Conservation (phyloP, 495 filamentous ascomycete species). For the Lentithecium fluviatile region DNA sequence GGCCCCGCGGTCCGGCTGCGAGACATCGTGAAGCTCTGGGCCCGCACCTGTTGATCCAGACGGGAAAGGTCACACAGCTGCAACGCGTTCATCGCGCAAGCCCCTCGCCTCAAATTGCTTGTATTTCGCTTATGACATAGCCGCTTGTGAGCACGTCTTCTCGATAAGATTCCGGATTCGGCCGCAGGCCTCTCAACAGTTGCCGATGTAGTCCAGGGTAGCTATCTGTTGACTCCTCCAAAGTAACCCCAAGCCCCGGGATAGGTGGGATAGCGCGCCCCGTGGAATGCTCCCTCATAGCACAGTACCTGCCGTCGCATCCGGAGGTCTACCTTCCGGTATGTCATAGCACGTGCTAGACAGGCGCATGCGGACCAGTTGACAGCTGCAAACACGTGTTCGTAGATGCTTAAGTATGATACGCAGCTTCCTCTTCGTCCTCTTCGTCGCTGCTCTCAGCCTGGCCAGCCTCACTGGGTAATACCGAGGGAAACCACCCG, state of each 20-base stretch:
- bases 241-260: no score
- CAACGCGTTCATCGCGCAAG: constrained; percentile 16
- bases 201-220: not conserved
- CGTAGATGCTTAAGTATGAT: constrained; percentile 25
- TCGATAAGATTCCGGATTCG: constrained; percentile 29
- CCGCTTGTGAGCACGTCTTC: constrained; percentile 11
- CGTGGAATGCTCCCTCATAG: no score
- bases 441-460: constrained; percentile 30
- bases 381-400: constrained; percentile 9
- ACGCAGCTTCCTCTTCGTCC: constrained; percentile 34
- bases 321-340: constrained; percentile 6
- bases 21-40: constrained; percentile 5
- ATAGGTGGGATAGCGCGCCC: no score
- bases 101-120: constrained; percentile 13
- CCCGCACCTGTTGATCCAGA: constrained; percentile 2
- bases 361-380: not conserved
- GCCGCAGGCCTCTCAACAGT: constrained; percentile 6
- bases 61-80: constrained; percentile 11
- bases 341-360: constrained; percentile 17
- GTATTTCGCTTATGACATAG: constrained; percentile 10
- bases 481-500: constrained; percentile 44
- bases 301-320: not conserved
- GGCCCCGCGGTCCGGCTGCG: constrained; percentile 8
- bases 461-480: constrained; percentile 39
- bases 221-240: not conserved